Evolutionary conservation across 495 filamentous ascomycete genomes (phyloP).

Genomic region (Daldinia caldariorum): DNA sequence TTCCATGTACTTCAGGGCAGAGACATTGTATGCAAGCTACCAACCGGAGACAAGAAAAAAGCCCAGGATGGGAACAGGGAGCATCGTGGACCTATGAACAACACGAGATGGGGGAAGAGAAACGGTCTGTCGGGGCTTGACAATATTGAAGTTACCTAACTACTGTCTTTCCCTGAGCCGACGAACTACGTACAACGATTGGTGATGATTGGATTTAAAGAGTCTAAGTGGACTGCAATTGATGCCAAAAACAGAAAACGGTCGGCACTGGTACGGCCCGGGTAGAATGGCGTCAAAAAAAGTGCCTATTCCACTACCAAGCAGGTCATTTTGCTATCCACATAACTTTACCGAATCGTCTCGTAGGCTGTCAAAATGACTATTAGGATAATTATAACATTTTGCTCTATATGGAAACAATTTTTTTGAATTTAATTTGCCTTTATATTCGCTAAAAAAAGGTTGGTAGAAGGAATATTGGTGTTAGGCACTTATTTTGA

Average conservation of each 20-base stretch:
- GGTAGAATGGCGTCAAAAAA: no score
- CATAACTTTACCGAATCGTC: no score
- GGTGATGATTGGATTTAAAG: conserved; percentile 12
- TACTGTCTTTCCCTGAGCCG: conserved; percentile 1
- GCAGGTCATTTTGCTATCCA: no score
- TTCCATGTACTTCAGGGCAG: conserved; percentile 24
- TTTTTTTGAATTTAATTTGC: no score
- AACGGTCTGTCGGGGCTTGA: conserved; percentile 38
- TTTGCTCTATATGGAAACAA: no score
- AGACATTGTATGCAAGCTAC: conserved; percentile 42
- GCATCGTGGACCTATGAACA: conserved; percentile 40
- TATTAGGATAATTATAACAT: no score
- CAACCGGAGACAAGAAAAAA: conserved; percentile 31
- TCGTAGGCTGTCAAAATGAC: no score
- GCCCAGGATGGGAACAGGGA: conserved; percentile 13
- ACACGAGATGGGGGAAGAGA: conserved; percentile 34
- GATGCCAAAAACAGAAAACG: conserved; percentile 39
- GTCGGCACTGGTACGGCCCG: conserved; percentile 36
- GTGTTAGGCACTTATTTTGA: no score
- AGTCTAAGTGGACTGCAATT: conserved; percentile 28
- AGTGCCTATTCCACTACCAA: no score
- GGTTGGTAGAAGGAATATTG: no score
- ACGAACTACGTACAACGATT: neutral
- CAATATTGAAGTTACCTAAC: conserved; percentile 15
- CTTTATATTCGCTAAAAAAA: no score